A percentile compares a stretch with the other conserved stretches of the same genome.
Conservation (phyloP, 768 basidiomycete genomes). For the Leccinellum rugosiceps region DNA sequence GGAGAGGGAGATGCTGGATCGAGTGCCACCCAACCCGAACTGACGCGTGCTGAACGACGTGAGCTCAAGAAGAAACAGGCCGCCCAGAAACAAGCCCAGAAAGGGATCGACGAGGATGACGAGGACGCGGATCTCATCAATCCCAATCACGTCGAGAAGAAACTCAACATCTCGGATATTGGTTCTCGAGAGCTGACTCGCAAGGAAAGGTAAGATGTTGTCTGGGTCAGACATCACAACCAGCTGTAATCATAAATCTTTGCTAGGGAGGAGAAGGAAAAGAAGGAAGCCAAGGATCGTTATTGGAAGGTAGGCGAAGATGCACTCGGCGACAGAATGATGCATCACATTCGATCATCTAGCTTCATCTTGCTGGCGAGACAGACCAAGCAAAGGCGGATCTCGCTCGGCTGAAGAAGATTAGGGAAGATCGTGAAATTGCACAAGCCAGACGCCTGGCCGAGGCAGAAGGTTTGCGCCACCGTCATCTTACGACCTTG, state of each 20-base stretch:
- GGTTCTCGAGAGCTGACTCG: conserved; percentile 60
- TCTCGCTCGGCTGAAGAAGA: conserved; percentile 80
- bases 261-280: conserved; percentile 92
- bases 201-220: conserved; percentile 52
- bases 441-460: conserved; percentile 87
- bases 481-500: neutral
- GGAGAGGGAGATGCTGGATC: conserved; percentile 36
- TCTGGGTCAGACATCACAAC: neutral
- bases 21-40: conserved; percentile 44
- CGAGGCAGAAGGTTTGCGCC: conserved; percentile 71
- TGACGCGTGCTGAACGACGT: conserved; percentile 68
- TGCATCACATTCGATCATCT: conserved; percentile 1
- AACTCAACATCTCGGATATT: conserved; percentile 75
- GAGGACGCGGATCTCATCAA: conserved; percentile 74
- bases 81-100: conserved; percentile 40
- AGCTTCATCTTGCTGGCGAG: conserved; percentile 80
- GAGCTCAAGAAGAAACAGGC: conserved; percentile 84
- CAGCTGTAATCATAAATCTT: neutral
- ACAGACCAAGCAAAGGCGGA: conserved; percentile 89
- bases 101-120: conserved; percentile 45
- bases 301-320: conserved; percentile 72
- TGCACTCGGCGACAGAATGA: neutral
- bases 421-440: conserved; percentile 82
- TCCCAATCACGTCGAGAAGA: conserved; percentile 74
- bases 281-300: conserved; percentile 80